These are phyloP conservation scores for Tubosaeta sp. DNA, from an alignment of 768 basidiomycete genomes.

Conservation along the genomic window DNA sequence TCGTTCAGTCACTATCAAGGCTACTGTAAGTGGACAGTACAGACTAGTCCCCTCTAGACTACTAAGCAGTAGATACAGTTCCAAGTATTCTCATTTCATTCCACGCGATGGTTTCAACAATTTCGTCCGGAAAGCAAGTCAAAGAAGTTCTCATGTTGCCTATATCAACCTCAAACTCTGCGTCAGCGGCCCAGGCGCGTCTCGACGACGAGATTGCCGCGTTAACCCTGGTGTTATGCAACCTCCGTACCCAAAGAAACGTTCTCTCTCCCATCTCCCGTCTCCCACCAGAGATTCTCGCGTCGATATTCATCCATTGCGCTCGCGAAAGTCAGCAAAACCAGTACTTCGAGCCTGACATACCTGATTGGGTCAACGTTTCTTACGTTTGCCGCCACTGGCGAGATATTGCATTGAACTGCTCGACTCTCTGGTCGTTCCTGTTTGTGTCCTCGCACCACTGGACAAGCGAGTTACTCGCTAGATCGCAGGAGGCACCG, in stretches of 20 bases:
- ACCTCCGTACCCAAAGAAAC: slow-evolving; percentile 7
- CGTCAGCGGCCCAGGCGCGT: neutral
- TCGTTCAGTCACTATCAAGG: neutral
- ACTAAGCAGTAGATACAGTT: neutral
- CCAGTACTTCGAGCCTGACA: neutral
- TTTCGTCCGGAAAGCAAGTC: neutral
- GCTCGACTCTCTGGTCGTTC: slow-evolving; percentile 10
- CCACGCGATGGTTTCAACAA: neutral
- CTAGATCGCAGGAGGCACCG: slow-evolving; percentile 39
- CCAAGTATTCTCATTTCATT: neutral
- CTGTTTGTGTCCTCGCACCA: slow-evolving; percentile 27
- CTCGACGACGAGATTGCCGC: neutral
- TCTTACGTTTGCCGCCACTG: slow-evolving; percentile 34
- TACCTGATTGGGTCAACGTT: slow-evolving; percentile 21
- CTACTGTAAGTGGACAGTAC: neutral
- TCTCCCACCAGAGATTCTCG: slow-evolving; percentile 13
- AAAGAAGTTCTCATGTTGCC: neutral
- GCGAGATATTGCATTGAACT: slow-evolving; percentile 27
- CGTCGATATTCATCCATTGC: slow-evolving; percentile 8
- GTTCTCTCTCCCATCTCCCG: slow-evolving; percentile 3
- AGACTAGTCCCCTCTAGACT: neutral
- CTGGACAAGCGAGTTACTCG: slow-evolving; percentile 40
- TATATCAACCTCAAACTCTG: neutral
- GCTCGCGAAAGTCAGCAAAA: neutral
- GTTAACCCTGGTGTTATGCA: neutral